Evolutionary conservation across 768 basidiomycete genomes (phyloP), one percentile per base, ranked within the genome.

Genomic region (Kwoniella botswanensis): DNA sequence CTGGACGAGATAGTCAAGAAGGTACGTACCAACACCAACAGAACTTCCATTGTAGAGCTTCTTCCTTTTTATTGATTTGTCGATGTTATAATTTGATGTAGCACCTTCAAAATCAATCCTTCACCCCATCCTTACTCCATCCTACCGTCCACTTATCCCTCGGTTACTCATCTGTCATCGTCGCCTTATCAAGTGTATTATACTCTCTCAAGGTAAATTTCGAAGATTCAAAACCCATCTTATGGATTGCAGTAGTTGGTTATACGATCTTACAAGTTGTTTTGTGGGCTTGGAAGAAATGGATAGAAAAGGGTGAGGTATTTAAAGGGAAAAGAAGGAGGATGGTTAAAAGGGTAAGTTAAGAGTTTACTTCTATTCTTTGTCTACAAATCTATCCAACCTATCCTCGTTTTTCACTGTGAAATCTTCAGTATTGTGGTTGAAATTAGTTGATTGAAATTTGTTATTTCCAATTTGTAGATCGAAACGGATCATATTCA

Each of bases 401-500:
- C 10, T 17, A 12, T 17, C 12, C 44, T 46, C 6, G 17, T 46
- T 6, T 12, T 3, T 12, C 43, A 11, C 44, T 46, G 12, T 12
- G 44, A 46, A 18, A 15, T 58, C 11, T 17, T 58, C 22, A 18
- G 57, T 17, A 24, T 35, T 58, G 24, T 58, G 6, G 11, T 21
- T 15, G 5, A 58, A 15, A 6, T 10, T 3, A 56, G 22, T 22
- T 18, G 3, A 18, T 18, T 56, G 22, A 56, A 3, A 56, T 56
- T 22, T 22, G 11, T 24, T n/a, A n/a, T n/a, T n/a, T n/a, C 21
- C 42, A 7, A n/a, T n/a, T 18, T 41, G 13, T 26, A 95, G 91
- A 96, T 97, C 79, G 90, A 95, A 58, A 93, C 93, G 2, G 94
- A 98, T 81, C 89, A 91, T 73, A 88, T 98, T 84, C 92, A 90